Evolutionary conservation across 306 rosid genomes (phyloP).

Genomic region (Trifolium pratense): DNA sequence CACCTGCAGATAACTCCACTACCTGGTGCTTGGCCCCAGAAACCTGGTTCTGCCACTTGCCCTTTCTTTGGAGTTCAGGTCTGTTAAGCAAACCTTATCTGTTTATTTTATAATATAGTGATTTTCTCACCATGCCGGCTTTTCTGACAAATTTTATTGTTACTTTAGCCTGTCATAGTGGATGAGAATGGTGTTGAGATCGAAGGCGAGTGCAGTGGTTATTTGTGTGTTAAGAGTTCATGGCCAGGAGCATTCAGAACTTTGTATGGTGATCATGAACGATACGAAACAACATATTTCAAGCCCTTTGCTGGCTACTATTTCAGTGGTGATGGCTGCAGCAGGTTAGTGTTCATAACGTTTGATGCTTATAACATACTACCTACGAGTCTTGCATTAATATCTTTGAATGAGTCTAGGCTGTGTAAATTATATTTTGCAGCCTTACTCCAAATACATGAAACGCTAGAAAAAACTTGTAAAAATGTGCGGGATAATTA

Average conservation of each 20-base stretch:
- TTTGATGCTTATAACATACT: conserved; percentile 23
- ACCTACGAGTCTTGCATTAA: conserved; percentile 6
- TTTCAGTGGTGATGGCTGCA: conserved; percentile 98
- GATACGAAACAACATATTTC: conserved; percentile 97
- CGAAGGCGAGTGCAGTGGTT: conserved; percentile 94
- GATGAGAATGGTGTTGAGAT: conserved; percentile 94
- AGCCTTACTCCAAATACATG: neutral
- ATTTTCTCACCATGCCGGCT: conserved; percentile 26
- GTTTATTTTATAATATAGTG: conserved; percentile 29
- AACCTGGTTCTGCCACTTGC: conserved; percentile 98
- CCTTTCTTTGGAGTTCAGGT: conserved; percentile 99
- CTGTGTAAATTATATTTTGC: conserved; percentile 17
- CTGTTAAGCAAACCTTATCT: conserved; percentile 30
- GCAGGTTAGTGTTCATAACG: conserved; percentile 57
- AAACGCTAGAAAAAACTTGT: conserved; percentile 13
- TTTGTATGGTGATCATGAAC: conserved; percentile 92
- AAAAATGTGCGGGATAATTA: conserved; percentile 29
- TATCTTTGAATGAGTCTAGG: conserved; percentile 26
- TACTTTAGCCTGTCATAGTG: conserved; percentile 79
- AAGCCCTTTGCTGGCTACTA: conserved; percentile 95
- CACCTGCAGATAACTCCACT: conserved; percentile 86
- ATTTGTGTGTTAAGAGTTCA: conserved; percentile 81
- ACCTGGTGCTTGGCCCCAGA: conserved; percentile 99
- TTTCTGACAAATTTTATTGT: conserved; percentile 39
- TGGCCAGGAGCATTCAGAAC: conserved; percentile 99